phyloP scores from a whole-genome alignment of 768 basidiomycete species.

The Leccinum fibrillosum region DNA sequence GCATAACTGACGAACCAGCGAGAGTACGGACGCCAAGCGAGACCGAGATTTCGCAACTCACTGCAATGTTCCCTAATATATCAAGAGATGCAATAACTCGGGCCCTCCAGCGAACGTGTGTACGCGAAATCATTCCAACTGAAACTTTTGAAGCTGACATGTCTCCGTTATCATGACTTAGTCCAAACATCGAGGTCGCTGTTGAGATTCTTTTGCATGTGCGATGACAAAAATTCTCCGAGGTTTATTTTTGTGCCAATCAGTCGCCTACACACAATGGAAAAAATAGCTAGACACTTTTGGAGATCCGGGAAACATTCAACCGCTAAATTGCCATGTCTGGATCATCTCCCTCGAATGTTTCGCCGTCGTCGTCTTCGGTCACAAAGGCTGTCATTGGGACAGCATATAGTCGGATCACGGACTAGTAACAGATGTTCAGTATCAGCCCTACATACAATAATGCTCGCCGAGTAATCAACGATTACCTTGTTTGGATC shows the following conservation, averaged over 20 bases:
- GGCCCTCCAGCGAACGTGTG: constrained; percentile 78
- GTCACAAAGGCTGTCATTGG: constrained; percentile 82
- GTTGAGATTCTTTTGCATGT: constrained; percentile 73
- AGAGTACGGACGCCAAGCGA: constrained; percentile 72
- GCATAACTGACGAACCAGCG: constrained; percentile 51
- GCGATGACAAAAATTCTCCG: constrained; percentile 7
- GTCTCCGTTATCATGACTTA: constrained; percentile 25
- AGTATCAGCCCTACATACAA: constrained; percentile 3
- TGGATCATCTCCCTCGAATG: constrained; percentile 40
- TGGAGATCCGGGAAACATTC: constrained; percentile 6
- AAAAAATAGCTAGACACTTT: neutral
- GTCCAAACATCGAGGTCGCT: constrained; percentile 76
- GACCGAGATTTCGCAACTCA: constrained; percentile 69
- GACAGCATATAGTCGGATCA: constrained; percentile 92
- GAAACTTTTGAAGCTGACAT: constrained; percentile 1
- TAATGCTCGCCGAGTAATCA: neutral
- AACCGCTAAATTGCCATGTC: constrained; percentile 32
- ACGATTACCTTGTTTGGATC: constrained; percentile 91
- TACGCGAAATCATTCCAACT: constrained; percentile 5
- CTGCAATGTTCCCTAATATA: constrained; percentile 81
- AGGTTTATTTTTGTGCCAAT: neutral
- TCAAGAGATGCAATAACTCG: constrained; percentile 69
- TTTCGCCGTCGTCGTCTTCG: constrained; percentile 66
- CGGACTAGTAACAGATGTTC: constrained; percentile 56
- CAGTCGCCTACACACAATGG: neutral